phyloP scores from a whole-genome alignment of 208 protist genomes.

The Acanthamoeba triangularis region DNA sequence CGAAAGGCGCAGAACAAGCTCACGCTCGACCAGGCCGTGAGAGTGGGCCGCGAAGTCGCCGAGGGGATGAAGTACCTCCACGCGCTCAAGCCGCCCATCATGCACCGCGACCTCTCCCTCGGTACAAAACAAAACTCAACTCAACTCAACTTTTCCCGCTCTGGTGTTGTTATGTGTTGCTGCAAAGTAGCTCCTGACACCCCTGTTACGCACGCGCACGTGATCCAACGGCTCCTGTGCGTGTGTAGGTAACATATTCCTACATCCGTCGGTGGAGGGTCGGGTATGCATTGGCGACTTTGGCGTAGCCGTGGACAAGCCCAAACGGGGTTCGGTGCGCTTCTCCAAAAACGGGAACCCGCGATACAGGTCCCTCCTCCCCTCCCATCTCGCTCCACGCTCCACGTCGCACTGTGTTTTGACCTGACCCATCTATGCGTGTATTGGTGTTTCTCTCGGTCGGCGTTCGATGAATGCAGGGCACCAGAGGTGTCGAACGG shows the following conservation, averaged over 20 bases:
- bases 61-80: conserved; percentile 65
- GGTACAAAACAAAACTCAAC: not conserved
- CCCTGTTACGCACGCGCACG: not conserved
- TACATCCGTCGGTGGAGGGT: conserved; percentile 30
- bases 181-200: not conserved
- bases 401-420: not conserved
- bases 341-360: conserved; percentile 42
- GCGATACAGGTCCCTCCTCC: not conserved
- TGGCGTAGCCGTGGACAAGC: conserved; percentile 12
- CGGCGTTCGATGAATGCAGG: not conserved
- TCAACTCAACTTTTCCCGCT: not conserved
- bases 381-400: not conserved
- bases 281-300: conserved; percentile 36
- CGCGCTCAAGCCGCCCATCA: conserved; percentile 59
- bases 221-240: no score
- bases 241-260: not conserved
- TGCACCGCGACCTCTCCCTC: conserved; percentile 58
- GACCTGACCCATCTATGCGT: not conserved
- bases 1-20: conserved; percentile 5
- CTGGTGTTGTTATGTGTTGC: no score
- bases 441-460: not conserved
- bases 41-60: conserved; percentile 10
- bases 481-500: conserved; percentile 53
- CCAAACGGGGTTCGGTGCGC: conserved; percentile 40
- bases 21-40: conserved; percentile 29